These are phyloP conservation scores for Podospora bellae-mahoneyi DNA, from an alignment of 495 filamentous ascomycete genomes.

Conservation along the genomic window DNA sequence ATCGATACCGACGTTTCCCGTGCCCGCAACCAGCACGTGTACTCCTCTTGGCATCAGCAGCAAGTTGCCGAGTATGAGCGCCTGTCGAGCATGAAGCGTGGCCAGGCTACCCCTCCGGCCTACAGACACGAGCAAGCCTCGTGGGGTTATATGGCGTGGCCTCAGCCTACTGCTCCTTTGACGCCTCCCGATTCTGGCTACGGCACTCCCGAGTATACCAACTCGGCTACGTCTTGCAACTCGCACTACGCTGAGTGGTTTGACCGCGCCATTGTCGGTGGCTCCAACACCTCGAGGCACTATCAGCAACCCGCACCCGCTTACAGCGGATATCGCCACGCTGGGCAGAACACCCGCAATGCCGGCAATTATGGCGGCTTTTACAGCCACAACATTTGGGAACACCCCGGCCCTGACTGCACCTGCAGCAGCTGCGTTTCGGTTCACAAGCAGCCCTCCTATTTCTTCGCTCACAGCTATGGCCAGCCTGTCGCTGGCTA, in stretches of 20 bases:
- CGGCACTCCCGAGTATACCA: slow-evolving; percentile 48
- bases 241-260: slow-evolving; percentile 48
- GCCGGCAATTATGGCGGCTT: slow-evolving; percentile 43
- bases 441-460: slow-evolving; percentile 53
- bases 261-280: slow-evolving; percentile 34
- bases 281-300: slow-evolving; percentile 30
- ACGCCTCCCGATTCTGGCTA: slow-evolving; percentile 52
- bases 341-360: slow-evolving; percentile 41
- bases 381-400: slow-evolving; percentile 58
- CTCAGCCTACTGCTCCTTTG: slow-evolving; percentile 38
- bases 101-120: slow-evolving; percentile 43
- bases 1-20: slow-evolving; percentile 61
- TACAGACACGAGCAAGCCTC: slow-evolving; percentile 51
- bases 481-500: slow-evolving; percentile 64
- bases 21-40: slow-evolving; percentile 35
- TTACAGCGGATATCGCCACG: slow-evolving; percentile 52
- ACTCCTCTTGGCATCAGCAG: slow-evolving; percentile 52
- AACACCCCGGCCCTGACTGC: slow-evolving; percentile 62
- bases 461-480: slow-evolving; percentile 61
- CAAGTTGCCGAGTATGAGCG: slow-evolving; percentile 52
- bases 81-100: slow-evolving; percentile 39
- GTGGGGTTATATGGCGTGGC: slow-evolving; percentile 36
- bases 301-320: slow-evolving; percentile 39
- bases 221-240: slow-evolving; percentile 44
- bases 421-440: slow-evolving; percentile 61